These are phyloP conservation scores for Fimicolochytrium jonesii DNA, from an alignment of 192 early-diverging fungal genomes.

Conservation along the genomic window DNA sequence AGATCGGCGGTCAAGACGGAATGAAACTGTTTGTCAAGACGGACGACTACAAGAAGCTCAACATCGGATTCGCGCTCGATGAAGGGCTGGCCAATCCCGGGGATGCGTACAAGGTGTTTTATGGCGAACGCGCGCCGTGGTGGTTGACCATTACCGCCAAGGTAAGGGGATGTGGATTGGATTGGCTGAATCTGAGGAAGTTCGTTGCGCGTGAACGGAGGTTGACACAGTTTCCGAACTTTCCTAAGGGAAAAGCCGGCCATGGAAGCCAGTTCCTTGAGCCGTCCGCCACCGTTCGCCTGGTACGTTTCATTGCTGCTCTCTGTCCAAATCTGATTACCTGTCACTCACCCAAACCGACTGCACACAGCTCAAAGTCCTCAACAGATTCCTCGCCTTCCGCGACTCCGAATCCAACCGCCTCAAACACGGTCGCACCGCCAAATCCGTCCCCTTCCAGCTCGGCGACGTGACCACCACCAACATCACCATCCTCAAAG, in stretches of 20 bases:
- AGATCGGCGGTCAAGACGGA: slow-evolving; percentile 78
- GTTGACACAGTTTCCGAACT: too few relatives aligned
- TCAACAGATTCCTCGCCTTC: slow-evolving; percentile 67
- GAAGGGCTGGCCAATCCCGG: slow-evolving; percentile 68
- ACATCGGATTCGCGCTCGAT: slow-evolving; percentile 80
- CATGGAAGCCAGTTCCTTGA: slow-evolving; percentile 83
- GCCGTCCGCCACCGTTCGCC: slow-evolving; percentile 62
- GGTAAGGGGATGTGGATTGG: neutral
- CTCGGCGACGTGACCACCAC: slow-evolving; percentile 78
- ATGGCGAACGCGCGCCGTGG: slow-evolving; percentile 82
- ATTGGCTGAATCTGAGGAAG: neutral
- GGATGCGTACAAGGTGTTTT: slow-evolving; percentile 68
- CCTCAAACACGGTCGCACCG: slow-evolving; percentile 48
- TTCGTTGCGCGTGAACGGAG: neutral
- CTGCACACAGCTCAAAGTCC: slow-evolving; percentile 29
- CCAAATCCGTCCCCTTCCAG: slow-evolving; percentile 46
- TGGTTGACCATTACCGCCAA: slow-evolving; percentile 69
- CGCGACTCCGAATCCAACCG: slow-evolving; percentile 59
- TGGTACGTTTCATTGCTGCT: slow-evolving; percentile 48
- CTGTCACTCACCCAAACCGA: too few relatives aligned
- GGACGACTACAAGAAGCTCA: slow-evolving; percentile 63
- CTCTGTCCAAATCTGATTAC: neutral
- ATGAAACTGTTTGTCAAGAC: slow-evolving; percentile 67
- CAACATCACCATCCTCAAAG: slow-evolving; percentile 73
- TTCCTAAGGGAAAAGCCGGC: slow-evolving; percentile 69